phyloP scores from a whole-genome alignment of 441 rosid species.

The Rhodomyrtus psidioides region DNA sequence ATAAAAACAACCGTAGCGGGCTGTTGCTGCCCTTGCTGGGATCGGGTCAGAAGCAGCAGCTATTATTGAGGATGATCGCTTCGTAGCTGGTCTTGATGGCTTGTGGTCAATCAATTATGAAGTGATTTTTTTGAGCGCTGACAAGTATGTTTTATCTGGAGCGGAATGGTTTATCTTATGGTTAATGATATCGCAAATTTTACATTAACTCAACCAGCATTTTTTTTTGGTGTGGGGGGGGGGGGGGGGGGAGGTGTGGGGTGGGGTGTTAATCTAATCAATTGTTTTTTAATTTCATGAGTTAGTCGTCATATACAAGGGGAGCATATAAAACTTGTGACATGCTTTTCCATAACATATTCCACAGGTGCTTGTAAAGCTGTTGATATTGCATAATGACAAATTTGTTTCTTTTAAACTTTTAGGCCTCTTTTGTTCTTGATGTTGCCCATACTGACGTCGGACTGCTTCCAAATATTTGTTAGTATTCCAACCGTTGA shows the following conservation, averaged over 20 bases:
- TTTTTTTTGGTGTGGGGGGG: neutral
- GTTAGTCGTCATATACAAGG: neutral
- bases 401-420: neutral
- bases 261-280: neutral
- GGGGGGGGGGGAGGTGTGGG: too few species aligned
- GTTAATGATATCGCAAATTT: neutral
- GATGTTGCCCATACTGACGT: neutral
- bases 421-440: neutral
- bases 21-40: constrained; percentile 35
- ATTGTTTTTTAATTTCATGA: neutral
- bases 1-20: constrained; percentile 22
- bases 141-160: neutral
- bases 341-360: neutral
- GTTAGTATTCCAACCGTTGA: neutral
- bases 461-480: neutral
- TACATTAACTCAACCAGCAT: neutral
- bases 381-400: neutral
- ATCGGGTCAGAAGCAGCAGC: constrained; percentile 1
- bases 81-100: constrained; percentile 5
- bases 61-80: neutral
- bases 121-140: neutral
- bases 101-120: neutral
- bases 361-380: neutral
- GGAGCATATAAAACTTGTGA: neutral
- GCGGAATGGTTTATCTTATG: neutral